Conservation (phyloP, 768 basidiomycete genomes). For the Mycena filopes region DNA sequence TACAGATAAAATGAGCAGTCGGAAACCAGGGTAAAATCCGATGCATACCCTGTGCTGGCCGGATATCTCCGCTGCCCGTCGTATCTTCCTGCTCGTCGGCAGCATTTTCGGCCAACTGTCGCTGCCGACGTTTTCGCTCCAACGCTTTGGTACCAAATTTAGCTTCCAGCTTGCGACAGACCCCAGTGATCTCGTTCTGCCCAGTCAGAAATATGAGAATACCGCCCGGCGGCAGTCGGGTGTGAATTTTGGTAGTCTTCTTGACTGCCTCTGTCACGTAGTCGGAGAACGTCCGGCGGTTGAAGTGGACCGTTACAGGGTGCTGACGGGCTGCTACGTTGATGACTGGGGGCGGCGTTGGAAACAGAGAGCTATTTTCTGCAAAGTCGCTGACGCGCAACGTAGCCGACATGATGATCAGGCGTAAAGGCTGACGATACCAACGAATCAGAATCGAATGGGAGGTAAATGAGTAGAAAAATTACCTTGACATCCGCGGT, state of each 20-base stretch:
- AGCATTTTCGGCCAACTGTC: slow-evolving; percentile 37
- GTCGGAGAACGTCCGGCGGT: slow-evolving; percentile 83
- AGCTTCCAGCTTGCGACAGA: slow-evolving; percentile 84
- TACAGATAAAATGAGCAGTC: slow-evolving; percentile 36
- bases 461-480: slow-evolving; percentile 8
- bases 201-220: slow-evolving; percentile 95
- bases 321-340: slow-evolving; percentile 91
- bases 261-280: slow-evolving; percentile 92
- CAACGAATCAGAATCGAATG: slow-evolving; percentile 19
- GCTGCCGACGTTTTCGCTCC: slow-evolving; percentile 57
- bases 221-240: slow-evolving; percentile 91
- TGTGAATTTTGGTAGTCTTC: slow-evolving; percentile 93
- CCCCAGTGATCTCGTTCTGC: slow-evolving; percentile 91
- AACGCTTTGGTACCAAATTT: slow-evolving; percentile 78
- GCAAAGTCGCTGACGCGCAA: slow-evolving; percentile 93
- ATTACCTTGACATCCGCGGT: slow-evolving; percentile 77
- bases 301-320: slow-evolving; percentile 96
- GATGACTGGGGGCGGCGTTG: slow-evolving; percentile 89
- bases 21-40: background rate
- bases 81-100: slow-evolving; percentile 40
- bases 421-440: slow-evolving; percentile 74
- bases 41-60: slow-evolving; percentile 60
- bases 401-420: slow-evolving; percentile 99
- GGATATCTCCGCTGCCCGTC: slow-evolving; percentile 41
- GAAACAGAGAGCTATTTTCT: slow-evolving; percentile 84